Conservation (phyloP, 441 rosid genomes). For the Pelargonium fulgidum region DNA sequence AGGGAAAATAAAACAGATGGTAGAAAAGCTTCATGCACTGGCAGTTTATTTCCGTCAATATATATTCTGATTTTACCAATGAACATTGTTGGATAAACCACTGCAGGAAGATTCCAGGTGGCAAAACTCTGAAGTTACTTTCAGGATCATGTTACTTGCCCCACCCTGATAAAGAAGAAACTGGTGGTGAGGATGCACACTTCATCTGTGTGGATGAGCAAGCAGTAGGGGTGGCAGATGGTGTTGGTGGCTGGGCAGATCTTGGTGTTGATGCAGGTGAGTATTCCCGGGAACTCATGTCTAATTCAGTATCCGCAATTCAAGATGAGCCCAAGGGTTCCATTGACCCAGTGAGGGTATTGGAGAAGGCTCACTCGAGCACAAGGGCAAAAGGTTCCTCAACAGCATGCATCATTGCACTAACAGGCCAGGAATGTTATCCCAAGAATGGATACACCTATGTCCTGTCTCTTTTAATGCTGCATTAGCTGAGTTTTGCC, state of each 20-base stretch:
- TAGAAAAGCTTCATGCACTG: too few relatives aligned
- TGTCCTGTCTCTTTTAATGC: too few relatives aligned
- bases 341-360: slow-evolving; percentile 65
- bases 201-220: slow-evolving; percentile 72
- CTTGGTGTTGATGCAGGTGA: slow-evolving; percentile 69
- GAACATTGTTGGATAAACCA: neutral
- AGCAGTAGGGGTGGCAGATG: slow-evolving; percentile 86
- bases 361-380: slow-evolving; percentile 73
- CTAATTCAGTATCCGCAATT: slow-evolving; percentile 64
- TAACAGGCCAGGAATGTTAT: slow-evolving; percentile 49
- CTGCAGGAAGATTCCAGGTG: slow-evolving; percentile 37
- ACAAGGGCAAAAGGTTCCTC: slow-evolving; percentile 87
- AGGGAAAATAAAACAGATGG: too few relatives aligned
- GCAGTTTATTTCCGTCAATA: neutral
- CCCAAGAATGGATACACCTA: neutral
- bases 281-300: slow-evolving; percentile 81
- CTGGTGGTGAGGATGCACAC: slow-evolving; percentile 90
- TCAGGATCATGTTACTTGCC: slow-evolving; percentile 84
- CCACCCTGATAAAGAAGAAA: slow-evolving; percentile 89
- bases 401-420: slow-evolving; percentile 78
- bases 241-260: slow-evolving; percentile 97
- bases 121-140: slow-evolving; percentile 48
- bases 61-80: neutral
- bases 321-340: slow-evolving; percentile 77
- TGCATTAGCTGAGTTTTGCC: too few relatives aligned